Percentiles rank a stretch among this genome's conserved stretches.
These are phyloP conservation scores for Entrophospora sp. DNA, from an alignment of 192 early-diverging fungal species.

Conservation along the genomic window DNA sequence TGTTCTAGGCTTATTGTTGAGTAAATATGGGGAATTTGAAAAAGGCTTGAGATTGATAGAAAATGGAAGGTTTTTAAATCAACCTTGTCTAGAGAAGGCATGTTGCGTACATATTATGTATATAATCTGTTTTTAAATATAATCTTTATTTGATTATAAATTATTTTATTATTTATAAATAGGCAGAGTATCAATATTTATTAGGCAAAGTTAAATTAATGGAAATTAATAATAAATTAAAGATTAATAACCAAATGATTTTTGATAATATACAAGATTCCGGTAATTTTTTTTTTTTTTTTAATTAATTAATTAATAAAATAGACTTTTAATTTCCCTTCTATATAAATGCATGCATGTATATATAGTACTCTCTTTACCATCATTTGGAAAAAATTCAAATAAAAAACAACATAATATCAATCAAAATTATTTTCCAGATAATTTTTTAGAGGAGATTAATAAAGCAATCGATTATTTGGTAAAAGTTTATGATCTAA, in stretches of 20 bases:
- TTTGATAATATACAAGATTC: slow-evolving; percentile 40
- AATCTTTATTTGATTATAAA: not conserved
- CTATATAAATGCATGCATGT: not conserved
- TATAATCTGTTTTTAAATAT: not conserved
- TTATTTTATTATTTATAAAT: not conserved
- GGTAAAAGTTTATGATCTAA: slow-evolving; percentile 30
- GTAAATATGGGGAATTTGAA: slow-evolving; percentile 27
- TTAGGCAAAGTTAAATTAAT: slow-evolving; percentile 16
- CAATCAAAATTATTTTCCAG: no score
- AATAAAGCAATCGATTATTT: slow-evolving; percentile 27
- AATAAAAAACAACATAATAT: no score
- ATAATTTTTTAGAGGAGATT: slow-evolving; percentile 4
- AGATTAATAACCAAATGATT: not conserved
- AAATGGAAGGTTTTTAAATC: slow-evolving; percentile 14
- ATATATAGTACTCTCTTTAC: slow-evolving; percentile 2
- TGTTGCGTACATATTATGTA: not conserved
- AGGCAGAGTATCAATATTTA: slow-evolving; percentile 15
- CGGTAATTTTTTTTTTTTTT: slow-evolving; percentile 25
- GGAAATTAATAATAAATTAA: not conserved
- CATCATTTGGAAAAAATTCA: not conserved
- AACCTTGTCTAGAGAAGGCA: slow-evolving; percentile 32
- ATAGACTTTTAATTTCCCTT: not conserved
- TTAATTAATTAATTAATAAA: no score
- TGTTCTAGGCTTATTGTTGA: slow-evolving; percentile 23
- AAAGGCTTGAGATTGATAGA: slow-evolving; percentile 28